Percentiles rank a stretch among this genome's conserved stretches.
These are phyloP conservation scores for Pezicula neosporulosa DNA, from an alignment of 2,329 filamentous ascomycete genomes.

Conservation along the genomic window DNA sequence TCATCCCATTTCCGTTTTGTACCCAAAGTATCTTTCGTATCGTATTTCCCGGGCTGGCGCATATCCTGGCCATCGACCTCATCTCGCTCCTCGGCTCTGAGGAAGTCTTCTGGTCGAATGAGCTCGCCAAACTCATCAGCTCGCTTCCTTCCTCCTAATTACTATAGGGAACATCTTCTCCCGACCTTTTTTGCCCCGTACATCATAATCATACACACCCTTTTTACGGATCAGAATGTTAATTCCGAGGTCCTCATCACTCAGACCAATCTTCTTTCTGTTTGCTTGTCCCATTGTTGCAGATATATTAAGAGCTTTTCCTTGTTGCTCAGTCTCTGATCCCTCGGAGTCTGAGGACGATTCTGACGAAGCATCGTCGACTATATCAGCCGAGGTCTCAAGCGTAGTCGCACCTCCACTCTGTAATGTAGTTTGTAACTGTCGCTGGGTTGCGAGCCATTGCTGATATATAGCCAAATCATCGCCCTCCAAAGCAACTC, in stretches of 20 bases:
- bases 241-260: conserved; percentile 86
- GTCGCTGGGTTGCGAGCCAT: conserved; percentile 83
- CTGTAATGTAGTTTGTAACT: conserved; percentile 79
- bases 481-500: conserved; percentile 66
- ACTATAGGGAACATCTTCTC: conserved; percentile 91
- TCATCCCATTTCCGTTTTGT: conserved; percentile 96
- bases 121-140: conserved; percentile 91
- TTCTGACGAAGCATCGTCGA: conserved; percentile 82
- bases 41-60: conserved; percentile 44
- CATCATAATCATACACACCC: conserved; percentile 89
- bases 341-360: conserved; percentile 85
- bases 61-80: conserved; percentile 65
- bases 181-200: conserved; percentile 84
- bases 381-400: conserved; percentile 68
- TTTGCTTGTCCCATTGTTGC: conserved; percentile 79
- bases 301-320: conserved; percentile 85
- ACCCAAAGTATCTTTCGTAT: conserved; percentile 63
- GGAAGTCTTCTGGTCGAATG: conserved; percentile 90
- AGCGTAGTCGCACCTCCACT: conserved; percentile 63
- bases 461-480: conserved; percentile 86
- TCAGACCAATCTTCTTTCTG: conserved; percentile 81
- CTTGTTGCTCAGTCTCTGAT: conserved; percentile 85
- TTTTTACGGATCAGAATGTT: conserved; percentile 87
- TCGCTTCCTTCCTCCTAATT: conserved; percentile 69
- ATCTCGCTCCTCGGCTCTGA: conserved; percentile 88